These are phyloP conservation scores for Phyllachora maydis DNA, from an alignment of 2,329 filamentous ascomycete species.

Conservation along the genomic window DNA sequence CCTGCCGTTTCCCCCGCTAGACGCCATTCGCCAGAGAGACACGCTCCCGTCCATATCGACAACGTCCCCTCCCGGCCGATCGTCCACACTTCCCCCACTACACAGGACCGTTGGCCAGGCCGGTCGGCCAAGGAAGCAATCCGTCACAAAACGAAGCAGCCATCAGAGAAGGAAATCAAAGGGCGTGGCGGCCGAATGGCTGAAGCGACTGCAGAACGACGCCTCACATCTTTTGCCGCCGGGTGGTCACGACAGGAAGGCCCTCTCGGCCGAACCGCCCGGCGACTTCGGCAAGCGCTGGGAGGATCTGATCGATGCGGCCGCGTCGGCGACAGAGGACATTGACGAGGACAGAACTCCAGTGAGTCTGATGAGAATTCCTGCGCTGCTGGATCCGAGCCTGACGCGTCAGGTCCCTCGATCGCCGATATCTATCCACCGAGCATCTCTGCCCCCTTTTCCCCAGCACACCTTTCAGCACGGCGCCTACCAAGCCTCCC, in stretches of 20 bases:
- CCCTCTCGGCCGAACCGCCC: constrained; percentile 68
- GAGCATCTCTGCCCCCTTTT: constrained; percentile 40
- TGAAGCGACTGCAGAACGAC: constrained; percentile 35
- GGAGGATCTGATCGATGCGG: constrained; percentile 92
- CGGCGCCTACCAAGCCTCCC: constrained; percentile 78
- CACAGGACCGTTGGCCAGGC: constrained; percentile 52
- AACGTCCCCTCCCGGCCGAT: constrained; percentile 68
- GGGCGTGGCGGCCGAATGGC: constrained; percentile 47
- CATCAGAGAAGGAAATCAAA: constrained; percentile 65
- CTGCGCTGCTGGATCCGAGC: constrained; percentile 18
- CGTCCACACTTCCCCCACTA: constrained; percentile 70
- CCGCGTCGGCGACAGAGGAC: constrained; percentile 75
- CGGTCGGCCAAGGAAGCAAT: constrained; percentile 68
- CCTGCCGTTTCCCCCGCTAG: constrained; percentile 47
- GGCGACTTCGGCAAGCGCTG: constrained; percentile 74
- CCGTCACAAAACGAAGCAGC: constrained; percentile 61
- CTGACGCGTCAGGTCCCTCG: constrained; percentile 35
- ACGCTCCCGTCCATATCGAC: constrained; percentile 66
- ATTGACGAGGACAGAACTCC: constrained; percentile 81
- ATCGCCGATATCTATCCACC: constrained; percentile 42
- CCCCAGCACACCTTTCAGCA: constrained; percentile 29
- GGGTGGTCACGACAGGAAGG: constrained; percentile 55
- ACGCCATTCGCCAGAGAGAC: constrained; percentile 43
- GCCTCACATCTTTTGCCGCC: constrained; percentile 37
- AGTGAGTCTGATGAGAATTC: constrained; percentile 35